Base-by-base conservation (phyloP, 2,329 filamentous ascomycete species). In the Stylonectria norvegica region DNA sequence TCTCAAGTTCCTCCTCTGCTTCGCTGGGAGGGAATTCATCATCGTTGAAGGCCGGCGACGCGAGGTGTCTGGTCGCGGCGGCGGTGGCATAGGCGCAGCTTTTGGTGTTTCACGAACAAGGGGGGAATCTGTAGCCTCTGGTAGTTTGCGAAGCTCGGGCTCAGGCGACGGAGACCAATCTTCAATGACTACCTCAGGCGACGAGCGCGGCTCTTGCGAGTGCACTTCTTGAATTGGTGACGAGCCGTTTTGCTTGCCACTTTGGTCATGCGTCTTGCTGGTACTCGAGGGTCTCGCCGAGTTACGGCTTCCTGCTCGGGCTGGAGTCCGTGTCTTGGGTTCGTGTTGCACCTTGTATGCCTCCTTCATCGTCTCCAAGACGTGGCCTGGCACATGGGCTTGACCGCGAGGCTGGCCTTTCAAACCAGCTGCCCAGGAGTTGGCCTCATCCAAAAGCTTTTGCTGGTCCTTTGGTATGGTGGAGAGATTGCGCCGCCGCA, bases 381-480 rank as follows among this genome's bases (percentile, higher is more conserved):
- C 61, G 27, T 62, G 52, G 3, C 45, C 40, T 1, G 70, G 70
- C 9, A 71, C 48, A 32, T 66, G 63, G 29, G 49, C 46, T 3
- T 52, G 20, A 2, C 55, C 58, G 8, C 57, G 52, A 14, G 50
- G 47, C 7, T 42, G 44, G 11, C 50, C 49, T 30, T 49, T 56
- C 5, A 56, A 34, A 25, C 56, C 48, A 4, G 57, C 47, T 4
- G 58, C 59, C 70, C 70, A 73, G 2, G 69, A 59, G 36, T 61
- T 55, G 4, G 55, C 35, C 1, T 49, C 40, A 2, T 64, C 59
- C 1, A 73, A 53, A 2, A 73, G 51, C 4, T 38, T 37, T 18
- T 56, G 56, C 46, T 75, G 72, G 28, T 69, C 62, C 12, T 54
- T 58, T 1, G 68, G 65, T 5, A 73, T 59, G 17, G 40, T 59